Conservation (phyloP, 2,329 filamentous ascomycete species). For the Botryosphaeria agaves region DNA sequence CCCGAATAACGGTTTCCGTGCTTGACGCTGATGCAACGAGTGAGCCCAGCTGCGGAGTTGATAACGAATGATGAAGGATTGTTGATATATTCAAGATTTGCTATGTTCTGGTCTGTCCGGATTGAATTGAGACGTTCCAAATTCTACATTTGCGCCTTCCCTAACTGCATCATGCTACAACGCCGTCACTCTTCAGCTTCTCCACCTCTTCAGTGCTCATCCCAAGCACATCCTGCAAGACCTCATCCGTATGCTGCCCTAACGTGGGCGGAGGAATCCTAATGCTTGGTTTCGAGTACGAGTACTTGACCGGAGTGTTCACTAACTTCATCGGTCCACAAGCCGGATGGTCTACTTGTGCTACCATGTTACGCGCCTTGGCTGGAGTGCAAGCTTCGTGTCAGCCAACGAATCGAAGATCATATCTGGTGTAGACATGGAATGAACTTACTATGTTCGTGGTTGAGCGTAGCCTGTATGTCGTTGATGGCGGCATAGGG, state of each 20-base stretch:
- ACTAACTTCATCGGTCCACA: conserved; percentile 83
- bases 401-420: neutral
- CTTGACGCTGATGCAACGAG: too few relatives aligned
- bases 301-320: conserved; percentile 91
- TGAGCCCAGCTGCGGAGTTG: too few relatives aligned
- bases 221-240: conserved; percentile 47
- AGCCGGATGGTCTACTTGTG: conserved; percentile 63
- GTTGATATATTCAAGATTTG: too few relatives aligned
- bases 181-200: conserved; percentile 45
- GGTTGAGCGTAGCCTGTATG: conserved; percentile 65
- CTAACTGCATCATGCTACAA: conserved; percentile 37
- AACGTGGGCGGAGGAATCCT: conserved; percentile 66
- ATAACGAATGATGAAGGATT: too few relatives aligned
- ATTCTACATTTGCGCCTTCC: neutral
- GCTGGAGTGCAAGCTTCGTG: conserved; percentile 21
- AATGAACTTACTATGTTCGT: conserved; percentile 52
- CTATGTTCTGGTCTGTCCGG: too few relatives aligned
- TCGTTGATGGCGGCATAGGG: conserved; percentile 94
- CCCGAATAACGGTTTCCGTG: too few relatives aligned
- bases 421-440: neutral
- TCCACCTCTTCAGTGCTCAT: conserved; percentile 41
- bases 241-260: conserved; percentile 72
- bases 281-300: conserved; percentile 59
- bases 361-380: conserved; percentile 70
- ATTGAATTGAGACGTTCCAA: neutral